Percentiles rank a stretch among this genome's conserved stretches.
phyloP scores from a whole-genome alignment of 1,284 basidiomycete genomes.

The Tilletiopsis washingtonensis region DNA sequence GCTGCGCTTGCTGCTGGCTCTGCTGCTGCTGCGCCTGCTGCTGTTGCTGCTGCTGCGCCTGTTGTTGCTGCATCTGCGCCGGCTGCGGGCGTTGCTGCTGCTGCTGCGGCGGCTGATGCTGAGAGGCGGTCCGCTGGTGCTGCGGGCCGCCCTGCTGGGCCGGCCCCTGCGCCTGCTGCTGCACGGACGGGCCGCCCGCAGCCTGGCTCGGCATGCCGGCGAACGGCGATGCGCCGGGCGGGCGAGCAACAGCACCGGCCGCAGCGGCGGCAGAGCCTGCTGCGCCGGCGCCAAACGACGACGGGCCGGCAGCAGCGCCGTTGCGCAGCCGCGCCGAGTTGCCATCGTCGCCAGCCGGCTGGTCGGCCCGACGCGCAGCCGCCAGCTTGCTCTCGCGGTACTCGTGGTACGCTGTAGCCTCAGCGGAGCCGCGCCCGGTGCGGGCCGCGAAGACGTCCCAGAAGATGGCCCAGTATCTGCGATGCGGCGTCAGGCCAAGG shows the following conservation, averaged over 20 bases:
- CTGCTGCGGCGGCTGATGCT: conserved; percentile 4
- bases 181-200: too few species aligned
- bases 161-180: too few species aligned
- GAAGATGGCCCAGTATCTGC: conserved; percentile 43
- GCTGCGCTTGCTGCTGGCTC: conserved; percentile 13
- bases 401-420: conserved; percentile 34
- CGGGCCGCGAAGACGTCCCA: conserved; percentile 45
- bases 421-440: conserved; percentile 26
- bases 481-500: background rate
- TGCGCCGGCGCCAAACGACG: conserved; percentile 13
- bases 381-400: conserved; percentile 12
- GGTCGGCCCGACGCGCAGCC: background rate
- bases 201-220: too few species aligned
- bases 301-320: conserved; percentile 22
- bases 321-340: background rate
- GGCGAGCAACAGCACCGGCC: too few species aligned
- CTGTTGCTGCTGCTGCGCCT: background rate
- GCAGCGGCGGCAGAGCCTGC: too few species aligned
- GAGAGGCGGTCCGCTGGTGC: background rate
- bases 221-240: too few species aligned
- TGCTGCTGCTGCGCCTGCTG: conserved; percentile 8
- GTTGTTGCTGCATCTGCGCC: background rate
- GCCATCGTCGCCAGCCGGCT: too few species aligned
- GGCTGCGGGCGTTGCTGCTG: background rate
- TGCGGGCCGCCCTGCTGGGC: background rate